These are phyloP conservation scores for Diplodia scrobiculata DNA, from an alignment of 2,329 filamentous ascomycete species.

Conservation along the genomic window DNA sequence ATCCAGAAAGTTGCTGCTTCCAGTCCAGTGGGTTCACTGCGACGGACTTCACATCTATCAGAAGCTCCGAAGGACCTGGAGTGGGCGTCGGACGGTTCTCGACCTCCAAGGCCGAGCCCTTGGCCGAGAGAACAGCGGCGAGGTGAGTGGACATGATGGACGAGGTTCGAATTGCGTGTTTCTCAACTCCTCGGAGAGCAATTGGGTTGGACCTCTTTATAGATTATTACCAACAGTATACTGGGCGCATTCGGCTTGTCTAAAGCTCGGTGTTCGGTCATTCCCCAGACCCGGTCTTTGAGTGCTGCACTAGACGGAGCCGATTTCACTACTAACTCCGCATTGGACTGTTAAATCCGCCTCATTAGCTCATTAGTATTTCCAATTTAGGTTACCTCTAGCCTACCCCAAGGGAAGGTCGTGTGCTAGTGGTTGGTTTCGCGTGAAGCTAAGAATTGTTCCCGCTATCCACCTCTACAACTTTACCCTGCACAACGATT, in stretches of 20 bases:
- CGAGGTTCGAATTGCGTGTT: background rate
- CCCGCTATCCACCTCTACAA: background rate
- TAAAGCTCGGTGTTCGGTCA: background rate
- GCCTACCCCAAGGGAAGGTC: background rate
- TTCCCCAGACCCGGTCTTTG: background rate
- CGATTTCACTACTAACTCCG: background rate
- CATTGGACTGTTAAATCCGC: background rate
- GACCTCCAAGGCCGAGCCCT: conserved; percentile 41
- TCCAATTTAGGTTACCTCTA: background rate
- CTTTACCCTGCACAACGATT: background rate
- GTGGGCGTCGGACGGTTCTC: conserved; percentile 48
- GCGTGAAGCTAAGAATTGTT: background rate
- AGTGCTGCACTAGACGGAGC: background rate
- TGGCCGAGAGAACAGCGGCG: conserved; percentile 24
- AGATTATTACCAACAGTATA: background rate
- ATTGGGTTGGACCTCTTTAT: background rate
- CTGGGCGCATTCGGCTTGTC: background rate
- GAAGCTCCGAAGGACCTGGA: conserved; percentile 52
- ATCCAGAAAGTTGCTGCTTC: conserved; percentile 48
- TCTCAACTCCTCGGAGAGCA: no score
- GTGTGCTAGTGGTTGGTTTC: no score
- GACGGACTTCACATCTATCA: conserved; percentile 53
- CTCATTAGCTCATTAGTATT: background rate
- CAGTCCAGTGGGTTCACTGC: conserved; percentile 55
- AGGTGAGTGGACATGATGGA: conserved; percentile 5